Evolutionary conservation across 176 grass and related monocot species (phyloP), one percentile per base, ranked within the genome.

Genomic region (Cocos nucifera): DNA sequence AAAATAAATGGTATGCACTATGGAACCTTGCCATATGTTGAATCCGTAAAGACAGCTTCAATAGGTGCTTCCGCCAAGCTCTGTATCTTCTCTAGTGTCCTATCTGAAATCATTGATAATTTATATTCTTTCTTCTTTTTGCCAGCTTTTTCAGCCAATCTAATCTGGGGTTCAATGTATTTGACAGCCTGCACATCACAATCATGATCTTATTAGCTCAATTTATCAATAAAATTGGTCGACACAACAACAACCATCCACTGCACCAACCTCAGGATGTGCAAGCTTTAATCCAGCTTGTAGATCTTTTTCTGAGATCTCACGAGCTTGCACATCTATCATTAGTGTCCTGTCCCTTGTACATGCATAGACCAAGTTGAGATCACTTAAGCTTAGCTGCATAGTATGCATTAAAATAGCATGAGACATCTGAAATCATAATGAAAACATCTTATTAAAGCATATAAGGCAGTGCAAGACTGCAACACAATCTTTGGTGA

Each of bases 281-380:
- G 87, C 93, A 35, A 91, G 93, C 64, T 77, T 80, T 77, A 97
- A 83, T 77, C 81, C 93, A 61, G 84, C 67, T 80, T 88, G 64
- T 78, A 92, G 84, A 76, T 92, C 93, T 54, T 79, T 91, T 82
- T 98, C 93, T 62, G 87, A 82, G 72, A 98, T 98, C 65, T 92
- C 93, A 76, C 93, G 73, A 71, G 93, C 84, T 76, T 98, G 93
- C 55, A 98, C 87, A 82, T 98, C 93, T 58, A 98, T 98, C 93
- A 98, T 98, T 72, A 98, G 75, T 50, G 93, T 88, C 75, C 80
- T 88, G 78, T 98, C 93, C 70, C 56, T 63, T 54, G 87, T 88
- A 69, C 93, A 98, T 59, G 87, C 93, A 73, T 98, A 98, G 54
- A 98, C 53, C 75, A 98, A 86, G 69, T 98, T 98, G 78, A 98